A percentile compares a stretch with the other conserved stretches of the same genome.
Evolutionary conservation across 345 rosid genomes (phyloP).

Genomic region (Aquilaria malaccensis): DNA sequence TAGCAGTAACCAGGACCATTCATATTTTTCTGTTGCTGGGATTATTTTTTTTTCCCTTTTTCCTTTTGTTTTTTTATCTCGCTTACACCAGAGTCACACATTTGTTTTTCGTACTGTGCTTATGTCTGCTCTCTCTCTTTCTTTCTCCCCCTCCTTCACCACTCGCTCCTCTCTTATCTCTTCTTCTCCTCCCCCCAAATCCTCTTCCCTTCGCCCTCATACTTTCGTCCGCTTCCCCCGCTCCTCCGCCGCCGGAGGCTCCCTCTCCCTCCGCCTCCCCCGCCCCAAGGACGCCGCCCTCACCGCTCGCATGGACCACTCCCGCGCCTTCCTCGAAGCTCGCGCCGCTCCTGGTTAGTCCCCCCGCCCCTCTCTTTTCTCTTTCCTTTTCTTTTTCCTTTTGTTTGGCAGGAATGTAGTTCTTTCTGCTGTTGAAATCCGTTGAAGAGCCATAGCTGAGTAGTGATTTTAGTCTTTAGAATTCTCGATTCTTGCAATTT

Average conservation of each 20-base stretch:
- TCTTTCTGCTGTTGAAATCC: not conserved
- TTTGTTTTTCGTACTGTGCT: no score
- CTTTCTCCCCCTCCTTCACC: constrained; percentile 1
- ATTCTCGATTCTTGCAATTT: constrained; percentile 2
- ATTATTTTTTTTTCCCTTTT: not conserved
- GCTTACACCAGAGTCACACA: not conserved
- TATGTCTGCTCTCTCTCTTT: not conserved
- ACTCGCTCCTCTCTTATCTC: constrained; percentile 16
- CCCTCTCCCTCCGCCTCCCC: constrained; percentile 7
- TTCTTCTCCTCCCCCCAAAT: constrained; percentile 16
- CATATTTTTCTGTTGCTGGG: not conserved
- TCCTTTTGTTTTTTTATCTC: not conserved
- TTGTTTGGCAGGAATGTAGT: not conserved
- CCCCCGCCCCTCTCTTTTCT: not conserved
- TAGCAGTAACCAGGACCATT: not conserved
- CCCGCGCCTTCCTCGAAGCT: constrained; percentile 68
- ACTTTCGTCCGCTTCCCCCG: constrained; percentile 14
- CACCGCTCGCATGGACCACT: constrained; percentile 21
- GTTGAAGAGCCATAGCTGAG: not conserved
- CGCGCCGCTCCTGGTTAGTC: constrained; percentile 60
- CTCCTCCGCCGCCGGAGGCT: no score
- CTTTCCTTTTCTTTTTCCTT: constrained; percentile 1
- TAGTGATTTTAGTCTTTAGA: constrained; percentile 7
- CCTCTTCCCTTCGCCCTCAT: constrained; percentile 15
- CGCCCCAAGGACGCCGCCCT: constrained; percentile 18